Conservation (phyloP, 2,329 filamentous ascomycete genomes). For the Diplodia intermedia region DNA sequence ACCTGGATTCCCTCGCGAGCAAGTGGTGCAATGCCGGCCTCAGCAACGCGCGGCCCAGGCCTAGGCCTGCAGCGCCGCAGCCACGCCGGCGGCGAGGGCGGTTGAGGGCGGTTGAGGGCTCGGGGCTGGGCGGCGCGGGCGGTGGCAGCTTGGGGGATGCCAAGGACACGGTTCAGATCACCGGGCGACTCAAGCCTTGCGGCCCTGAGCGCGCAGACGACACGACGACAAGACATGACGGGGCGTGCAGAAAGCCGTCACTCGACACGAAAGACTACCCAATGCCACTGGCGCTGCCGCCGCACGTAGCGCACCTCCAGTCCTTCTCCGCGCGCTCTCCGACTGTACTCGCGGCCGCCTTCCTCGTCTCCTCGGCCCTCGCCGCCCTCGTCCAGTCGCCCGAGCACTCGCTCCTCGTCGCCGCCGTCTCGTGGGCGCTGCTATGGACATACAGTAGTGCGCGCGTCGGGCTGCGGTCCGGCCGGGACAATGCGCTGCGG, state of each 20-base stretch:
- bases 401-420: slow-evolving; percentile 52
- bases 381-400: slow-evolving; percentile 21
- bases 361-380: slow-evolving; percentile 27
- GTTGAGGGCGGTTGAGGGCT: not conserved
- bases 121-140: not conserved
- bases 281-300: slow-evolving; percentile 34
- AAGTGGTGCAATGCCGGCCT: not conserved
- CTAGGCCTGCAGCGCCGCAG: not conserved
- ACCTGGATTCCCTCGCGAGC: not conserved
- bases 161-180: slow-evolving; percentile 25
- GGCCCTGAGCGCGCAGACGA: slow-evolving; percentile 22
- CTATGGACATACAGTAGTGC: slow-evolving; percentile 48
- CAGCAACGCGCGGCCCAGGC: slow-evolving; percentile 12
- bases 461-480: slow-evolving; percentile 44
- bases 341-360: slow-evolving; percentile 14
- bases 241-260: slow-evolving; percentile 31
- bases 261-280: slow-evolving; percentile 28
- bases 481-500: slow-evolving; percentile 39
- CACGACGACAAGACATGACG: slow-evolving; percentile 32
- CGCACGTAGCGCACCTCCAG: slow-evolving; percentile 32
- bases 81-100: slow-evolving; percentile 1
- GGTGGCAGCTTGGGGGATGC: slow-evolving; percentile 7
- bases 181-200: slow-evolving; percentile 29
- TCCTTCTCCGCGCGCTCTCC: slow-evolving; percentile 30
- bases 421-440: slow-evolving; percentile 51